Evolutionary conservation across 1,284 basidiomycete species (phyloP).

Genomic region (Sporisorium sorghi): DNA sequence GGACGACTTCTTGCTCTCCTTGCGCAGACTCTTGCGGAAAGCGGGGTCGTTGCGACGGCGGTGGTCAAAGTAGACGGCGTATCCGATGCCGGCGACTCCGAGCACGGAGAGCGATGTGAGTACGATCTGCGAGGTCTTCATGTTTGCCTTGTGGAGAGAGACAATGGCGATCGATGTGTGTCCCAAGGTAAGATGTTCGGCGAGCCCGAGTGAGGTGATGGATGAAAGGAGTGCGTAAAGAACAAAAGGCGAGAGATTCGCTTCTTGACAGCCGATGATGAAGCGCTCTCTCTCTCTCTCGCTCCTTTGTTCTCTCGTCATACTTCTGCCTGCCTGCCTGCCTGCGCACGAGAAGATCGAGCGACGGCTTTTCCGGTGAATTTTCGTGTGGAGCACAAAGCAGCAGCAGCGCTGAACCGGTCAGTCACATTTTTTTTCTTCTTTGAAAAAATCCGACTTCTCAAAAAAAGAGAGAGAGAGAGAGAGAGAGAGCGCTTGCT

Average conservation of each 20-base stretch:
- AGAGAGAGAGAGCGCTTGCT: no score
- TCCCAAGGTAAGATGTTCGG: no score
- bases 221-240: background rate
- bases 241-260: background rate
- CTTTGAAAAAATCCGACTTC: no score
- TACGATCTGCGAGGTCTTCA: conserved; percentile 54
- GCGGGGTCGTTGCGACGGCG: conserved; percentile 85
- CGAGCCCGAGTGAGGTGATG: no score
- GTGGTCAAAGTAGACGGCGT: conserved; percentile 86
- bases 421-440: no score
- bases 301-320: background rate
- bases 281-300: background rate
- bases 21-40: conserved; percentile 91
- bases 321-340: background rate
- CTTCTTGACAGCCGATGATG: conserved; percentile 8
- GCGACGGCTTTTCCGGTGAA: conserved; percentile 7
- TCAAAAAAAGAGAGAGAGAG: no score
- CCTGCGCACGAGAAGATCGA: conserved; percentile 14
- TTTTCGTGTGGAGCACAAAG: conserved; percentile 26
- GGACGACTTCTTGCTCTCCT: conserved; percentile 74
- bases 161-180: no score
- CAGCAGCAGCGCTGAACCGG: background rate
- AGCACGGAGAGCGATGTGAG: conserved; percentile 56
- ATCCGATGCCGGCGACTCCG: conserved; percentile 59
- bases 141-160: background rate